Evolutionary conservation across 1,284 basidiomycete species (phyloP).

Genomic region (Afroboletus lepidellus): DNA sequence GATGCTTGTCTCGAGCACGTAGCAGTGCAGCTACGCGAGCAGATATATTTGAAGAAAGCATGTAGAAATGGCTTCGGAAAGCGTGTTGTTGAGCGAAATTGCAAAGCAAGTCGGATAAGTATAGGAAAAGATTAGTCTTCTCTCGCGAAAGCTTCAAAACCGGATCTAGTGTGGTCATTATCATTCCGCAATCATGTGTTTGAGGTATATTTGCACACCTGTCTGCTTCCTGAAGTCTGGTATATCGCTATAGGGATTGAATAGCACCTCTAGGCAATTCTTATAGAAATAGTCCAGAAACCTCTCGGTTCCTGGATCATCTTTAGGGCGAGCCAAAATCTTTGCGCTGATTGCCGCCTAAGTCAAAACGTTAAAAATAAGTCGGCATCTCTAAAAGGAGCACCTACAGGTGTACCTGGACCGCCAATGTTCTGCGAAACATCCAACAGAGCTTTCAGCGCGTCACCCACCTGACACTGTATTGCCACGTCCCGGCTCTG

Average conservation of each 20-base stretch:
- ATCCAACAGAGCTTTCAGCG: constrained; percentile 85
- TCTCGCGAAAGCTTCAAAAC: constrained; percentile 62
- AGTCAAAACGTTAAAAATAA: constrained; percentile 5
- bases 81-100: constrained; percentile 87
- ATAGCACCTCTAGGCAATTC: constrained; percentile 69
- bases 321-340: constrained; percentile 60
- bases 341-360: constrained; percentile 38
- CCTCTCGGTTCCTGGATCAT: constrained; percentile 82
- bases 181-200: background rate
- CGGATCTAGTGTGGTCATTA: constrained; percentile 40
- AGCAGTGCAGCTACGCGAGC: constrained; percentile 77
- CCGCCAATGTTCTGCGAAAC: constrained; percentile 48
- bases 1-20: constrained; percentile 84
- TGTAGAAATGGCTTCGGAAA: constrained; percentile 88
- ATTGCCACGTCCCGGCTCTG: constrained; percentile 82
- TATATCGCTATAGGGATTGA: constrained; percentile 77
- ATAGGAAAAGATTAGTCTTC: constrained; percentile 74
- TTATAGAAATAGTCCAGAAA: constrained; percentile 95
- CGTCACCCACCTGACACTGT: constrained; percentile 89
- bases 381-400: background rate
- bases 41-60: constrained; percentile 78
- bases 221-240: constrained; percentile 70
- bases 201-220: constrained; percentile 41
- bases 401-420: constrained; percentile 39
- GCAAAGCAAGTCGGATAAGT: constrained; percentile 87